Evolutionary conservation across 768 basidiomycete species (phyloP), one percentile per base, ranked within the genome.

Genomic region (Suillus decipiens): DNA sequence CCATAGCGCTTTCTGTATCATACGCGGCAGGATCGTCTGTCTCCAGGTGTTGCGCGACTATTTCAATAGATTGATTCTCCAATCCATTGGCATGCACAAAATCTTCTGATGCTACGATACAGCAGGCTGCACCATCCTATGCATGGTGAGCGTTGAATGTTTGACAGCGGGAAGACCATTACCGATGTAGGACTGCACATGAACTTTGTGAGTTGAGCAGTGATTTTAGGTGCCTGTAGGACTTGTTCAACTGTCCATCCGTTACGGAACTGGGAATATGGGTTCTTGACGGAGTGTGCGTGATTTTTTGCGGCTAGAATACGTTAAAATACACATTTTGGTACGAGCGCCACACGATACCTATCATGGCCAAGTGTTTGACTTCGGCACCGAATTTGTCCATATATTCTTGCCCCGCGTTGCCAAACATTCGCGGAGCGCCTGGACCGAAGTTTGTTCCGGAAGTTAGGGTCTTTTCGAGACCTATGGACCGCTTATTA

Each of bases 161-260:
- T 39, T 6, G 8, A 12, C 17, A 41, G 17, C 2, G 17, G 17
- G 24, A 41, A 5, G 6, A 41, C 10, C 5, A 19, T 63, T 64
- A 85, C 90, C 41, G 86, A 93, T 37, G 92, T 95, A 0, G 92
- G 92, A 68, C 90, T 93, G 70, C 92, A 94, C 90, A 93, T 94
- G 72, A 85, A 88, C 74, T 90, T 90, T 2, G 92, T 92, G 55
- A 92, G 77, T 67, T 91, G 84, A 53, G 85, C 87, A 48, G 82
- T 89, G 71, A 93, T 86, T 76, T 87, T 88, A 7, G 84, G 81
- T 3, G 90, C 82, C 12, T 80, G 79, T 60, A 91, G 71, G 33
- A 93, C 82, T 68, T 93, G 83, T 67, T 92, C 86, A 22, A 84
- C 83, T 22, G 80, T 86, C 89, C 90, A 92, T 5, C 89, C 89